Percentiles rank a stretch among this genome's conserved stretches.
phyloP scores from a whole-genome alignment of 2,329 filamentous ascomycete genomes.

The Talaromyces sp. region DNA sequence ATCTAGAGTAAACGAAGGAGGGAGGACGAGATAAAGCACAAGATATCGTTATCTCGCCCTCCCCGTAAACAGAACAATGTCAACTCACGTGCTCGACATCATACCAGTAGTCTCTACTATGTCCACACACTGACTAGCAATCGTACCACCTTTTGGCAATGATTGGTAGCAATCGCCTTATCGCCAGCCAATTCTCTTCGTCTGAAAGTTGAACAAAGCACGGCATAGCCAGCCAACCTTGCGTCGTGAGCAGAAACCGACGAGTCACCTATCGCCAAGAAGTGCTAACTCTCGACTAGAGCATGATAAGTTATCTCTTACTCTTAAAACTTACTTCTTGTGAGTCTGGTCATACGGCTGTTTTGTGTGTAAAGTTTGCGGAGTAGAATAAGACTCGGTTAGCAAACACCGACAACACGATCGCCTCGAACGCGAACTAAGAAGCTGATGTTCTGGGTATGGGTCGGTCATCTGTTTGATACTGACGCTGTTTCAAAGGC shows the following conservation, averaged over 20 bases:
- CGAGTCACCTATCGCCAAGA: slow-evolving; percentile 4
- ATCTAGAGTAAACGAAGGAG: neutral
- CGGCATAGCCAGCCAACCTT: neutral
- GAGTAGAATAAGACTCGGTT: neutral
- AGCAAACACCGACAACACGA: neutral
- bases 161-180: neutral
- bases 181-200: slow-evolving; percentile 8
- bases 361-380: neutral
- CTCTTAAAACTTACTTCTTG: neutral
- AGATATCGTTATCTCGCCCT: neutral
- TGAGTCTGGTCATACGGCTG: neutral
- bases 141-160: neutral
- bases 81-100: neutral
- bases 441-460: neutral
- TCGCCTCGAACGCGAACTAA: too few relatives aligned
- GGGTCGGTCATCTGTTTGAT: neutral
- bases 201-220: neutral
- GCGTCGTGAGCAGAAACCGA: neutral
- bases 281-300: neutral
- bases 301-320: neutral
- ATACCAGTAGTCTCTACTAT: neutral
- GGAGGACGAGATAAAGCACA: neutral
- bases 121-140: neutral
- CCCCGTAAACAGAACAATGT: neutral
- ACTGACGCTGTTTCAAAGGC: neutral